Evolutionary conservation across 176 grass and related monocot genomes (phyloP).

Genomic region (Carex kokanica): DNA sequence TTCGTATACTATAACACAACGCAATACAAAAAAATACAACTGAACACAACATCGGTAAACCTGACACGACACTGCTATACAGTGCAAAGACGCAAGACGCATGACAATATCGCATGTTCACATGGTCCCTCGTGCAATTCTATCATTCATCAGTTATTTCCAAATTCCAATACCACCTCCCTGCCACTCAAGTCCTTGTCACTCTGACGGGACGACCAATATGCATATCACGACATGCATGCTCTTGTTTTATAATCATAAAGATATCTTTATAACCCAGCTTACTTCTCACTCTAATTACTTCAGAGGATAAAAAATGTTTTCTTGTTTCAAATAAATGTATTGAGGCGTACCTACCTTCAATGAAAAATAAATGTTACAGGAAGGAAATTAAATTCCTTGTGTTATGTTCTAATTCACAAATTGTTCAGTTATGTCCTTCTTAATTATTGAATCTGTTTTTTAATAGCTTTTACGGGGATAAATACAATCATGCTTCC

Average conservation of each 20-base stretch:
- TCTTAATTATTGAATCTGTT: background rate
- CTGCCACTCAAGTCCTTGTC: background rate
- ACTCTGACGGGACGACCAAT: background rate
- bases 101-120: no score
- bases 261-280: background rate
- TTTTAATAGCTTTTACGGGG: background rate
- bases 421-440: background rate
- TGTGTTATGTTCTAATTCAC: background rate
- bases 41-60: no score
- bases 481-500: background rate
- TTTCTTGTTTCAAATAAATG: background rate
- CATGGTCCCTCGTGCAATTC: conserved; percentile 17
- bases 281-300: no score
- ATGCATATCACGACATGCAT: background rate
- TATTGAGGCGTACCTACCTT: background rate
- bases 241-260: background rate
- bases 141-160: background rate
- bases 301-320: background rate
- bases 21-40: no score
- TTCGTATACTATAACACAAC: no score
- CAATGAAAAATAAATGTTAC: background rate
- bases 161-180: background rate
- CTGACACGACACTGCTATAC: no score
- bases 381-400: background rate
- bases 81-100: no score